Evolutionary conservation across 768 basidiomycete species (phyloP).

Genomic region (Mycena chlorophos): DNA sequence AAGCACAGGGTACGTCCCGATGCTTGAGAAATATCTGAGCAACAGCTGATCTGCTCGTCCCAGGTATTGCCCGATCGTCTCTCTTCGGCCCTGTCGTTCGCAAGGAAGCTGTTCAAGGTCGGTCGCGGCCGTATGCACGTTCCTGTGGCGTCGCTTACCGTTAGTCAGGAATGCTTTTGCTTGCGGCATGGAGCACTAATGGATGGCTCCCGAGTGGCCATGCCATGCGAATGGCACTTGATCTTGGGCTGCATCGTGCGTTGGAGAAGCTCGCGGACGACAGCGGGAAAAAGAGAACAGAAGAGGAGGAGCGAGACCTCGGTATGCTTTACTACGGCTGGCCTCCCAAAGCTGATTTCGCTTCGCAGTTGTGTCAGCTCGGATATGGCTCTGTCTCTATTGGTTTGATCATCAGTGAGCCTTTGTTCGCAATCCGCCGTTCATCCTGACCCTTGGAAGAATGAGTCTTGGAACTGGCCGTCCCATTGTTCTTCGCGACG

Average conservation of each 20-base stretch:
- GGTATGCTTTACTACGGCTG: constrained; percentile 43
- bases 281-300: constrained; percentile 60
- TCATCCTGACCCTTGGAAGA: constrained; percentile 41
- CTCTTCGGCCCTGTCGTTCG: constrained; percentile 91
- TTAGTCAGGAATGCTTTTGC: constrained; percentile 91
- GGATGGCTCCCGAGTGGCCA: constrained; percentile 96
- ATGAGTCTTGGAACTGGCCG: constrained; percentile 92
- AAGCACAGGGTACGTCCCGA: constrained; percentile 97
- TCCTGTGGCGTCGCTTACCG: too few relatives aligned
- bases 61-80: constrained; percentile 88
- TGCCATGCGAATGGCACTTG: constrained; percentile 94
- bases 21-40: too few relatives aligned
- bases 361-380: constrained; percentile 80
- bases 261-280: constrained; percentile 87
- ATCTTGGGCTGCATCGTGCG: constrained; percentile 90
- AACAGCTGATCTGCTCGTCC: too few relatives aligned
- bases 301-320: constrained; percentile 86
- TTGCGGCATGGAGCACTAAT: constrained; percentile 92
- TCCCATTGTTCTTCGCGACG: constrained; percentile 87
- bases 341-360: constrained; percentile 7
- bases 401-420: constrained; percentile 94
- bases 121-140: too few relatives aligned
- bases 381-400: constrained; percentile 93
- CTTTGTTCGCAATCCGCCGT: constrained; percentile 6
- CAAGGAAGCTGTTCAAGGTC: constrained; percentile 93